Evolutionary conservation across 768 basidiomycete genomes (phyloP).

Genomic region (Termitomyces sp.): DNA sequence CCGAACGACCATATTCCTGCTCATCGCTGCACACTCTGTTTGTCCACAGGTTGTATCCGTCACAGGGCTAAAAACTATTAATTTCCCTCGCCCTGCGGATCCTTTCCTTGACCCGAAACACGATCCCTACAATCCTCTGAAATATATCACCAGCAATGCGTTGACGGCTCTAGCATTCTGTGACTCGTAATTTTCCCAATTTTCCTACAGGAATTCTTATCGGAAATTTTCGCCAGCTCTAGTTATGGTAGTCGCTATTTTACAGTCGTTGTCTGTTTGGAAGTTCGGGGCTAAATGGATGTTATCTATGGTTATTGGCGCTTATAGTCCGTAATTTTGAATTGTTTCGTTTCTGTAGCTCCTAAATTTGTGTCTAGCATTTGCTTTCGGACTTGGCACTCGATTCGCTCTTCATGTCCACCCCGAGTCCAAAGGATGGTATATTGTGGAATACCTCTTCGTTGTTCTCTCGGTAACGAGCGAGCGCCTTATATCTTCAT

Average conservation of each 20-base stretch:
- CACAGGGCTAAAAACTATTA: conserved; percentile 11
- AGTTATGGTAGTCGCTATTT: conserved; percentile 32
- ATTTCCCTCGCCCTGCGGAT: conserved; percentile 27
- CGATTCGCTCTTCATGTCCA: conserved; percentile 50
- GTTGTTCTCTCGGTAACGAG: conserved; percentile 49
- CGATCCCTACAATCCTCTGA: conserved; percentile 48
- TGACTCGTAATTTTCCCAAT: conserved; percentile 18
- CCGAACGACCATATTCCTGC: neutral
- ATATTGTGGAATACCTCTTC: conserved; percentile 53
- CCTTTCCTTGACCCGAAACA: conserved; percentile 44
- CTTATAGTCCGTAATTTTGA: conserved; percentile 37
- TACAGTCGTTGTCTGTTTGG: conserved; percentile 36
- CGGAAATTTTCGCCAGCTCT: conserved; percentile 19
- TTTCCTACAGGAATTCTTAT: neutral
- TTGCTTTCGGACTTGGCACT: conserved; percentile 47
- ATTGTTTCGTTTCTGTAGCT: neutral
- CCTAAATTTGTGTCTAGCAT: conserved; percentile 31
- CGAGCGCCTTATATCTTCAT: neutral
- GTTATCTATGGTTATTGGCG: conserved; percentile 57
- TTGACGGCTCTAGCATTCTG: conserved; percentile 45
- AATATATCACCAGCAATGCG: conserved; percentile 50
- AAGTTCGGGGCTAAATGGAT: conserved; percentile 51
- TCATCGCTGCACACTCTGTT: neutral
- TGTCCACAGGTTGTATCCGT: conserved; percentile 6
- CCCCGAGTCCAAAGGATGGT: conserved; percentile 47